Evolutionary conservation across 1,284 basidiomycete species (phyloP), one percentile per base, ranked within the genome.

Genomic region (Apiotrichum mycotoxinovorans): DNA sequence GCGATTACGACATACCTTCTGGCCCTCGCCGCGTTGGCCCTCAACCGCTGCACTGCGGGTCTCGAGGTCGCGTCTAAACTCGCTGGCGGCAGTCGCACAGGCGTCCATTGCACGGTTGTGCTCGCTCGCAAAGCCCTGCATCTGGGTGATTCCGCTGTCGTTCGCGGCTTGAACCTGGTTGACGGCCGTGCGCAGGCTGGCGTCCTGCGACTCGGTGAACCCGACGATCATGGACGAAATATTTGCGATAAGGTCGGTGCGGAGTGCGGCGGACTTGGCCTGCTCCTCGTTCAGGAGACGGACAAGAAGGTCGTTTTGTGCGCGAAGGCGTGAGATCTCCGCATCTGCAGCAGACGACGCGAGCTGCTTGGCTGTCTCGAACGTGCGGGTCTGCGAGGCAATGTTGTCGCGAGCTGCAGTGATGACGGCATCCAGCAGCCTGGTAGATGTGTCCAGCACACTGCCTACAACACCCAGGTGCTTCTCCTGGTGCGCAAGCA

Each of bases 281-380:
- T 82, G 84, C 74, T 94, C 89, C 5, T 82, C 76, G 60, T 85
- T 82, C 3, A 94, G 77, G 59, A 90, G 78, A 25, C 80, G 79
- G 1, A 78, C 74, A 30, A 96, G 80, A 1, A 81, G 73, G n/a
- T 80, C 79, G 67, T 94, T 94, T 70, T 93, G 90, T 48, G 83
- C 79, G 58, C 82, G 82, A 22, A 95, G 79, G 25, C 84, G 83
- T 1, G 76, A 69, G 34, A 89, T 81, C 78, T 92, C 88, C 7
- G 80, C 76, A 20, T 81, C 77, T 0, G 83, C 81, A 4, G 83
- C 80, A 45, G 79, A 78, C 14, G 83, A 79, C 0, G 83, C 79
- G 34, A 85, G 71, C 5, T 76, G 67, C 56, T 83, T 83, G 4
- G 84, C 80, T 52, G 83, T 79, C 23, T 77, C 73, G 4, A 84